Percentiles rank a stretch among this genome's conserved stretches.
Conservation (phyloP, 108 stramenopile species). For the Skeletonema marinoi region DNA sequence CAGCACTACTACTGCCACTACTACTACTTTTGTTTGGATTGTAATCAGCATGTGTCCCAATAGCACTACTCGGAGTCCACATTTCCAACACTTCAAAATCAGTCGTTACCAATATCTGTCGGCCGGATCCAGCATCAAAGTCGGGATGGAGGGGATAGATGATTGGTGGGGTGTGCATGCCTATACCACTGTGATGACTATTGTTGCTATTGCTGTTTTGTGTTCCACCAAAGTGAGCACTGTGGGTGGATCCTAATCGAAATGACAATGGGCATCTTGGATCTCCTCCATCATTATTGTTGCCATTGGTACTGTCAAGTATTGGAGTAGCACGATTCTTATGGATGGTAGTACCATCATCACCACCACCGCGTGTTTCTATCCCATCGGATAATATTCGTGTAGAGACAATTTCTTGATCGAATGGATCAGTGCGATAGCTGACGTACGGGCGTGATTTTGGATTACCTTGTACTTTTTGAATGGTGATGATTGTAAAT, state of each 20-base stretch:
- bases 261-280: constrained; percentile 72
- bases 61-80: constrained; percentile 60
- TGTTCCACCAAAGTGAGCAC: constrained; percentile 35
- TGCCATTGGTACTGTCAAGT: not conserved
- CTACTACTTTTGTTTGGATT: not conserved
- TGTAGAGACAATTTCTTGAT: constrained; percentile 50
- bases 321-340: constrained; percentile 4
- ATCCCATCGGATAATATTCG: constrained; percentile 37
- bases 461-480: constrained; percentile 48
- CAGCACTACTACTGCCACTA: constrained; percentile 9
- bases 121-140: constrained; percentile 66
- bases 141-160: constrained; percentile 77
- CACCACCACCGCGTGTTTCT: constrained; percentile 16
- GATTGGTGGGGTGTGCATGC: constrained; percentile 58
- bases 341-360: not conserved
- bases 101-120: constrained; percentile 72
- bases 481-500: not conserved
- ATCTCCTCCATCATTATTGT: constrained; percentile 13
- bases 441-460: constrained; percentile 76
- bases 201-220: not conserved
- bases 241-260: constrained; percentile 61
- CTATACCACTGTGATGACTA: not conserved
- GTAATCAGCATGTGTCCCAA: constrained; percentile 22
- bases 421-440: constrained; percentile 74
- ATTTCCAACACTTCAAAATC: constrained; percentile 83